Conservation (phyloP, 495 filamentous ascomycete genomes). For the Penicillium canariense region DNA sequence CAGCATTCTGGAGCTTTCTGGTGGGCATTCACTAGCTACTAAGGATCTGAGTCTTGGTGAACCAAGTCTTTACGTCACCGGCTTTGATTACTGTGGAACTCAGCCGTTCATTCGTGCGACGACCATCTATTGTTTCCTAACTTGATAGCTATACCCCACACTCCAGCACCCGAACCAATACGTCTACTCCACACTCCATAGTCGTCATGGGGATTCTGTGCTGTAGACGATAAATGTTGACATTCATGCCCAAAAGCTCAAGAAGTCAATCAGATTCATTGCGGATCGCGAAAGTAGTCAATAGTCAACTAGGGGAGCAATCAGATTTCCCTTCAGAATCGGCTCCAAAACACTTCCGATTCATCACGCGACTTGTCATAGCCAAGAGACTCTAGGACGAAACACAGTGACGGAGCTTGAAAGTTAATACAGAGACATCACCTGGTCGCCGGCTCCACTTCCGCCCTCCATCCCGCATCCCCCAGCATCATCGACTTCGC, state of each 20-base stretch:
- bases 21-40: background rate
- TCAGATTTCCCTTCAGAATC: too few species aligned
- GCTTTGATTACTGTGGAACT: background rate
- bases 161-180: background rate
- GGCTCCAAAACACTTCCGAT: background rate
- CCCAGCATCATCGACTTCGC: constrained; percentile 31
- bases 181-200: background rate
- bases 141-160: background rate
- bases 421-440: constrained; percentile 16
- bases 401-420: constrained; percentile 8
- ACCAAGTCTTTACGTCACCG: constrained; percentile 13
- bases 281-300: background rate
- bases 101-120: background rate
- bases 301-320: background rate
- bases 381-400: background rate
- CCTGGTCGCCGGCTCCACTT: constrained; percentile 15
- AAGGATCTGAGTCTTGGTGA: background rate
- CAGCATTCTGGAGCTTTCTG: background rate
- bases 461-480: background rate
- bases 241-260: background rate
- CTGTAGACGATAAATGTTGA: background rate
- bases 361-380: background rate
- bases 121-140: background rate
- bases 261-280: background rate
- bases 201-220: background rate